These are phyloP conservation scores for Xerocomellus chrysenteron DNA, from an alignment of 768 basidiomycete species.

Conservation along the genomic window DNA sequence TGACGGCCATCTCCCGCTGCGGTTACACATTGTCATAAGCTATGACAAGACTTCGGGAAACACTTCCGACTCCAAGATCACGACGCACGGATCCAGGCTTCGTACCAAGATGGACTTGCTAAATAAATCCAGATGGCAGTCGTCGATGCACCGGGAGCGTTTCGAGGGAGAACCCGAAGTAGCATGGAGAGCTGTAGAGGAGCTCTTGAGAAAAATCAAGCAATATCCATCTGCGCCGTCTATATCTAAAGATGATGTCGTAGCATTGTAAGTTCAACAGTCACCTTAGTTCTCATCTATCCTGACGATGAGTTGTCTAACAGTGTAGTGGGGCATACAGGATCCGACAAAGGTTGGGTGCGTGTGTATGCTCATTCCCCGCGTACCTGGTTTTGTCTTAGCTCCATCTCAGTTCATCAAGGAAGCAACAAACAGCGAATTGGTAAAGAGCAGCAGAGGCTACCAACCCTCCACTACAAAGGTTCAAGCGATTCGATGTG, in stretches of 20 bases:
- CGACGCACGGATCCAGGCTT: not conserved
- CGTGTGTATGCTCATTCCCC: not conserved
- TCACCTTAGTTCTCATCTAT: not conserved
- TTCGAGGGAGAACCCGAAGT: slow-evolving; percentile 13
- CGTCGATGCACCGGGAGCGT: not conserved
- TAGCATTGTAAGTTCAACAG: slow-evolving; percentile 20
- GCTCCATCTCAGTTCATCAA: slow-evolving; percentile 9
- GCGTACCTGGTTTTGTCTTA: not conserved
- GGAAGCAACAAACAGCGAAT: slow-evolving; percentile 4
- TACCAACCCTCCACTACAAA: slow-evolving; percentile 5
- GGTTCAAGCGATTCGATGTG: slow-evolving; percentile 15
- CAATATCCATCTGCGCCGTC: not conserved
- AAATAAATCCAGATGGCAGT: not conserved
- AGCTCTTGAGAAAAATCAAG: too few relatives aligned
- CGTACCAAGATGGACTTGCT: not conserved
- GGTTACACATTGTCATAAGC: slow-evolving; percentile 10
- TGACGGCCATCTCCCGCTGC: not conserved
- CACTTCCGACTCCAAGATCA: not conserved
- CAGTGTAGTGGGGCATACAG: slow-evolving; percentile 20
- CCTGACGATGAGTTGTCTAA: not conserved
- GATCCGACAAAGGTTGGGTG: slow-evolving; percentile 24
- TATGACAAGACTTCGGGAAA: slow-evolving; percentile 7
- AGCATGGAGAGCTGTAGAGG: slow-evolving; percentile 13
- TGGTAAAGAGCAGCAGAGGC: not conserved
- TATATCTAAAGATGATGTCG: slow-evolving; percentile 16